Evolutionary conservation across 768 basidiomycete species (phyloP), one percentile per base, ranked within the genome.

Genomic region (Panaeolus papilionaceus): DNA sequence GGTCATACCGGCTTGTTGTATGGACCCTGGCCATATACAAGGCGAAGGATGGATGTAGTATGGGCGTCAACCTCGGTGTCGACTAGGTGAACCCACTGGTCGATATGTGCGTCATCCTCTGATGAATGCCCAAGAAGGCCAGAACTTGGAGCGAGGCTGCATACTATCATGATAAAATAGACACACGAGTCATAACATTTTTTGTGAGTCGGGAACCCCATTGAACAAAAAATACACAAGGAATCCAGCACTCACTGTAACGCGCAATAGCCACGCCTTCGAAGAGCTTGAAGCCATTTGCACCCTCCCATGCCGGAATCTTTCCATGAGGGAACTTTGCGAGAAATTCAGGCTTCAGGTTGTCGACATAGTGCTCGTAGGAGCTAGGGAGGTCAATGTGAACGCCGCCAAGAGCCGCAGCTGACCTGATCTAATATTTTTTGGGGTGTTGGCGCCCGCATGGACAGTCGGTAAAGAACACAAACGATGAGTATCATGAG

Each of bases 251-350:
- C 95, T 88, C 81, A 98, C 97, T 72, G 80, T 97, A 96, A 66
- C 89, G 90, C 58, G 94, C 92, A 79, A 99, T 95, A 58, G 95
- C 88, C 64, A 80, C 75, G 65, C 87, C 84, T 83, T 97, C 97
- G 71, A 88, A 87, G 66, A 98, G 81, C 74, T 83, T 86, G 84
- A 94, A 87, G 64, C 95, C 95, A 77, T 94, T 88, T 14, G 82
- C 78, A 54, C 85, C 83, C 78, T 95, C 94, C 64, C 92, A 85
- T 40, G 92, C 90, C 33, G 97, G 97, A 72, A 97, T 87, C 83
- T 95, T 94, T 65, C 92, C 91, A 67, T 84, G 85, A 62, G 91
- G 88, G 79, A 94, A 96, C 79, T 95, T 95, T 64, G 76, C 76
- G 54, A 87, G 75, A 78, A 89, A 94, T 39, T 89, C 90, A 0